A percentile compares a stretch with the other conserved stretches of the same genome.
Conservation (phyloP, 164 flowering plant genomes). For the Buxus sempervirens region DNA sequence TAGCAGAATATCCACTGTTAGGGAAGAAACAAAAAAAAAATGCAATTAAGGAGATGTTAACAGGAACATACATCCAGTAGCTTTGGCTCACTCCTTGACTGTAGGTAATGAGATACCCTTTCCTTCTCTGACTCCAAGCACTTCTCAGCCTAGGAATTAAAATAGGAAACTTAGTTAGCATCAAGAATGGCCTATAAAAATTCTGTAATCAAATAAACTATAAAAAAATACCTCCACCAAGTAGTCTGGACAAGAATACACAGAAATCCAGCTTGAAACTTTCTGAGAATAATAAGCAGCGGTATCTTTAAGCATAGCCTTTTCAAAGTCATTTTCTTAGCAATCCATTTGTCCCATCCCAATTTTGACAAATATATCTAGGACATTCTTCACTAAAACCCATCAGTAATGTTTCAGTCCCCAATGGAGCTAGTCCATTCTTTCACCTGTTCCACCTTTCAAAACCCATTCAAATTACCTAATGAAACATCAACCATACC, state of each 20-base stretch:
- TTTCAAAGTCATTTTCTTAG: too few species aligned
- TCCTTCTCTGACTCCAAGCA: conserved; percentile 84
- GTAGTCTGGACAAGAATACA: conserved; percentile 88
- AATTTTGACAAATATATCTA: too few species aligned
- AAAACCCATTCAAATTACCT: too few species aligned
- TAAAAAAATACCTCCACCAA: conserved; percentile 52
- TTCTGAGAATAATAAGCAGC: conserved; percentile 78
- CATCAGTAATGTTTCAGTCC: too few species aligned
- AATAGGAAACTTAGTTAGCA: conserved; percentile 13
- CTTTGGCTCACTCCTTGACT: conserved; percentile 75
- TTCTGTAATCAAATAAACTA: background rate
- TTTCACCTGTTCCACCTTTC: too few species aligned
- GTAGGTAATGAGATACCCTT: conserved; percentile 77
- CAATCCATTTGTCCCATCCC: too few species aligned
- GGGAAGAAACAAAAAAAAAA: background rate
- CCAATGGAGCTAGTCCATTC: too few species aligned
- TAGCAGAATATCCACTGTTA: background rate
- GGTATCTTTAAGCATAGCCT: too few species aligned
- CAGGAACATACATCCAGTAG: conserved; percentile 60
- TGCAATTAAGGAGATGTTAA: background rate
- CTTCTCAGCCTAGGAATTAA: conserved; percentile 62
- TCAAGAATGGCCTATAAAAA: background rate
- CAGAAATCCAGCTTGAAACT: conserved; percentile 76
- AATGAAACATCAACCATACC: too few species aligned
- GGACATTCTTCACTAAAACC: too few species aligned